These are phyloP conservation scores for button mushroom (Agaricus bisporus) DNA, from an alignment of 768 basidiomycete genomes.

Conservation along the genomic window DNA sequence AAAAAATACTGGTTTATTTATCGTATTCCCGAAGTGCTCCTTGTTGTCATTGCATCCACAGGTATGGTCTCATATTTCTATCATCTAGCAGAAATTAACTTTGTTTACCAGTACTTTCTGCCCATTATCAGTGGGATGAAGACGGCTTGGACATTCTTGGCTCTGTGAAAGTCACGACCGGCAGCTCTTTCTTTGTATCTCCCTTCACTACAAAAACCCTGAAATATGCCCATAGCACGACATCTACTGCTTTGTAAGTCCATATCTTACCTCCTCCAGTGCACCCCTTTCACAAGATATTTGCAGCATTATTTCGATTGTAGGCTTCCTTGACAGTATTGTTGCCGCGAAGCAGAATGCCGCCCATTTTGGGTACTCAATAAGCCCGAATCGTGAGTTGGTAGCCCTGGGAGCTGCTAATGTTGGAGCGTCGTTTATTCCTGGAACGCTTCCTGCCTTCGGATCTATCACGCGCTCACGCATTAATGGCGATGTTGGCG, in stretches of 20 bases:
- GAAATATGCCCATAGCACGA: constrained; percentile 69
- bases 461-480: constrained; percentile 89
- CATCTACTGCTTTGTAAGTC: constrained; percentile 71
- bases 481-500: constrained; percentile 89
- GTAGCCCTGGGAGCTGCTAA: constrained; percentile 90
- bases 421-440: constrained; percentile 70
- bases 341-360: constrained; percentile 94
- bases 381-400: constrained; percentile 91
- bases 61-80: constrained; percentile 36
- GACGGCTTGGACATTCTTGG: constrained; percentile 84
- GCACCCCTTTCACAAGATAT: neutral
- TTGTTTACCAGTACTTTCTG: constrained; percentile 54
- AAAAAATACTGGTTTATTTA: constrained; percentile 65
- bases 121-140: constrained; percentile 65
- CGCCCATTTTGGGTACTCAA: constrained; percentile 77
- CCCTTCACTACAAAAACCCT: constrained; percentile 59
- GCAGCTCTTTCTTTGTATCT: constrained; percentile 59
- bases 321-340: constrained; percentile 93
- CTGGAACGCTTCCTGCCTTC: constrained; percentile 87
- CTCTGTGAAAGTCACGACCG: constrained; percentile 57
- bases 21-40: constrained; percentile 83
- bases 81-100: neutral
- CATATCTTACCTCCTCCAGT: neutral
- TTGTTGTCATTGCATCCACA: constrained; percentile 81
- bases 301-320: constrained; percentile 64